Base-by-base conservation (phyloP, 176 grass and related monocot genomes). In the Secale cereale region DNA sequence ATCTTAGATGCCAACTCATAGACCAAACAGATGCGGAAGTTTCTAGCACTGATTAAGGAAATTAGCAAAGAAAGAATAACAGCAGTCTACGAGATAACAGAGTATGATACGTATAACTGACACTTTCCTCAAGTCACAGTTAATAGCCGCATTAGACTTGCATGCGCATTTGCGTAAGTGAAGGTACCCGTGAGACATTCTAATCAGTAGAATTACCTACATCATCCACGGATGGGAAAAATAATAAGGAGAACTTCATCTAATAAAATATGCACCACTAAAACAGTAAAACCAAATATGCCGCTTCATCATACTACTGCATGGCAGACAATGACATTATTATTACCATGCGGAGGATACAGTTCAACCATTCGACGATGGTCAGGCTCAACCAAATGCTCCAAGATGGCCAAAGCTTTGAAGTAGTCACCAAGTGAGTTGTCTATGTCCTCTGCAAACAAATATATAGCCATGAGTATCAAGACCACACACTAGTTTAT, bases 1-100 rank as follows among this genome's bases (percentile, higher is more conserved):
- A 89, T 88, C 74, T 90, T 99, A 19, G 60, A 89, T 0, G 52
- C 94, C 83, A 94, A 43, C 82, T 97, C 94, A 28, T 88, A 72
- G 27, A 96, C 94, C 79, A 99, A 91, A 91, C 91, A 88, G 79
- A 99, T 86, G 78, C 94, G 91, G 79, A 99, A 99, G 78, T 99
- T 96, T 87, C 94, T 94, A 91, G 25, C 28, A 84, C 32, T 65
- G 41, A 76, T 95, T 89, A 90, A 92, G 88, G 85, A 30, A 57
- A 77, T 65, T 59, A 40, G 81, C 30, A 88, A 71, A 69, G 31
- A 20, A 76, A 50, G 23, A 83, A 5, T 22, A 78, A 76, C 57
- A 25, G 40, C 23, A 61, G 28, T 65, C 73, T 57, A 27, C 6
- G 79, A 36, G 5, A 82, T 61, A 56, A 25, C 13, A 17, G n/a